These are phyloP conservation scores for Climacium dendroides DNA, from an alignment of 225 moss, liverwort and hornwort genomes.

Conservation along the genomic window DNA sequence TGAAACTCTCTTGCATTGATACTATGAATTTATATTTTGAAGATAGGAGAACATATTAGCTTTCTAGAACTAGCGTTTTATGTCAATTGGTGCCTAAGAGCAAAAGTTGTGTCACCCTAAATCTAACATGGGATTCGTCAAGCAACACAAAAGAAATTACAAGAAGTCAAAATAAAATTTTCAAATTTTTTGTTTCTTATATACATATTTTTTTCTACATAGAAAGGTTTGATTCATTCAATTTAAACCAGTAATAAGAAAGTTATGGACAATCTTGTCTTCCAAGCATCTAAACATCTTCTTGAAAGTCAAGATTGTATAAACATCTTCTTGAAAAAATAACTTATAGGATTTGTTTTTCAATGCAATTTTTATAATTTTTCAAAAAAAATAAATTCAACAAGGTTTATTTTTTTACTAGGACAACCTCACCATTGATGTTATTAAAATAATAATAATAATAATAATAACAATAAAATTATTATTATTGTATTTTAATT, in stretches of 20 bases:
- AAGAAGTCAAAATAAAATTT: not conserved
- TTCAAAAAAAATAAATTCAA: fast-evolving
- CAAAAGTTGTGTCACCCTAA: not conserved
- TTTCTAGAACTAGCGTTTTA: not conserved
- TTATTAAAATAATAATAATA: no score
- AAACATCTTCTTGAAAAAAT: fast-evolving
- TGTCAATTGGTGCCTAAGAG: not conserved
- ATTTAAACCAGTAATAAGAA: not conserved
- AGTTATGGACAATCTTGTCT: not conserved
- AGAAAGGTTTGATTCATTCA: not conserved
- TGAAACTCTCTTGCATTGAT: no score
- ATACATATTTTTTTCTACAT: not conserved
- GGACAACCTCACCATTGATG: fast-evolving
- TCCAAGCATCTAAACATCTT: fast-evolving
- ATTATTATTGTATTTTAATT: not conserved
- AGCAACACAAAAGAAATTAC: fast-evolving
- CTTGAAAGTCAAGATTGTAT: no score
- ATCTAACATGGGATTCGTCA: fast-evolving
- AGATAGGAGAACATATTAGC: not conserved
- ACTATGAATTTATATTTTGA: not conserved
- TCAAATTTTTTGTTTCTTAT: fast-evolving
- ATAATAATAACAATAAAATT: no score
- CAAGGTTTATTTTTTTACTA: fast-evolving
- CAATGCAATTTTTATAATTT: fast-evolving
- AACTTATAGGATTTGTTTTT: no score